Conservation (phyloP, 2,329 filamentous ascomycete species). For the Sporothrix mexicana region DNA sequence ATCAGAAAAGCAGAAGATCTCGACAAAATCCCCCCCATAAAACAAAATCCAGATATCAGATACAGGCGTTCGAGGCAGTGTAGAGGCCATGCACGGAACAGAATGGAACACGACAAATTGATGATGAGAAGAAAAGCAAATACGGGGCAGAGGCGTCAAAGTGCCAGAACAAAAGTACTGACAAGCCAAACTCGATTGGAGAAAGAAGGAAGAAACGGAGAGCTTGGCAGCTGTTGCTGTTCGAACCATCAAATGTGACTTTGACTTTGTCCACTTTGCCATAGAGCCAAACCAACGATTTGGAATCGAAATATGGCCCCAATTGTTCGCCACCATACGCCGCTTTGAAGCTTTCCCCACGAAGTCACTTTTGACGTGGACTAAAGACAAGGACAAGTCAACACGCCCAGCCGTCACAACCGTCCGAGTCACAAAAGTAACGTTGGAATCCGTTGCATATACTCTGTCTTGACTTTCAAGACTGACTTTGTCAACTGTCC, state of each 20-base stretch:
- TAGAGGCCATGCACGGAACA: too few relatives aligned
- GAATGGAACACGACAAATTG: background rate
- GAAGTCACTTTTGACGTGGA: too few relatives aligned
- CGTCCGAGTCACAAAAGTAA: constrained; percentile 17
- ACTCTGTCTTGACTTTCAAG: background rate
- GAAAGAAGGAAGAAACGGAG: background rate
- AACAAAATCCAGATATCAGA: background rate
- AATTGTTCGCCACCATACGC: background rate
- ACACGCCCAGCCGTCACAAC: background rate
- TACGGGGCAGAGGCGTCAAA: background rate
- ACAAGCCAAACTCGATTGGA: background rate
- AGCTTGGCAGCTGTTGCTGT: background rate
- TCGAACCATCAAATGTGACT: too few relatives aligned
- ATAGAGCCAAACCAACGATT: background rate
- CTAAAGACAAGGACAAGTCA: too few relatives aligned
- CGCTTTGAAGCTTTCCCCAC: constrained; percentile 5
- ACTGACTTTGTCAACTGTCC: background rate
- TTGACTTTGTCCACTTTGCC: background rate
- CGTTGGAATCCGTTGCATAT: constrained; percentile 8
- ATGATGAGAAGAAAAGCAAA: background rate
- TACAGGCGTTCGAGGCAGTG: too few relatives aligned
- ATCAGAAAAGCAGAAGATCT: background rate
- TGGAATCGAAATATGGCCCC: background rate
- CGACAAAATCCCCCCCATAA: too few relatives aligned
- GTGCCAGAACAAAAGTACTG: background rate